Percentiles rank a stretch among this genome's conserved stretches.
Evolutionary conservation across 106 monocot genomes (phyloP).

Genomic region (Gastrodia elata): DNA sequence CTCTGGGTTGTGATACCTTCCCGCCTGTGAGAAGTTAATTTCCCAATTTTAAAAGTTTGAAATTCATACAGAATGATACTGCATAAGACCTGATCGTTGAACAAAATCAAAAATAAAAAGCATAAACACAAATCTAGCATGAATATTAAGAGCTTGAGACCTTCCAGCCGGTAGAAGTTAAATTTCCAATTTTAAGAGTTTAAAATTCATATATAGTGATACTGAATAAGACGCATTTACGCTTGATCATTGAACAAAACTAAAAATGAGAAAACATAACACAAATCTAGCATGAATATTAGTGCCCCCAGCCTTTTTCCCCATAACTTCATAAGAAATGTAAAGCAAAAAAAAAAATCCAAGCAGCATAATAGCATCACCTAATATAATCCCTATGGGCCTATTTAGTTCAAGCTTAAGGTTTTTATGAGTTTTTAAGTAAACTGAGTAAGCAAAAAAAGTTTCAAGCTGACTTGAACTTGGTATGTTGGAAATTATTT

Average conservation of each 20-base stretch:
- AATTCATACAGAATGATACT: background rate
- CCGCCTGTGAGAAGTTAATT: slow-evolving; percentile 33
- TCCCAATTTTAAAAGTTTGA: background rate
- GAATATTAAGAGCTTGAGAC: no score
- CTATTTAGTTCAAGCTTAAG: no score
- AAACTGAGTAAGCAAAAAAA: no score
- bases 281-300: background rate
- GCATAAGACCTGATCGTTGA: no score
- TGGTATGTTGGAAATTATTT: no score
- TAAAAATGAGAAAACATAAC: background rate
- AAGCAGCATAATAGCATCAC: no score
- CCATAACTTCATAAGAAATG: background rate
- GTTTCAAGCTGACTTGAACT: no score
- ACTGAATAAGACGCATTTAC: background rate
- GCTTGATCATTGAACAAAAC: background rate
- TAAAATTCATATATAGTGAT: background rate
- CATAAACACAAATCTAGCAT: no score
- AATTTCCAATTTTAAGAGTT: background rate
- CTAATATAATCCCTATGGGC: no score
- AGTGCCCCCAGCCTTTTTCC: background rate
- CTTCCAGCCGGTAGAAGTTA: slow-evolving; percentile 45
- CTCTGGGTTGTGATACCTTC: slow-evolving; percentile 73
- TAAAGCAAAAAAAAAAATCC: background rate
- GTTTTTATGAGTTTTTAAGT: no score
- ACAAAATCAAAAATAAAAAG: no score